These are phyloP conservation scores for Colletotrichum paranaense DNA, from an alignment of 2,329 filamentous ascomycete genomes.

Conservation along the genomic window DNA sequence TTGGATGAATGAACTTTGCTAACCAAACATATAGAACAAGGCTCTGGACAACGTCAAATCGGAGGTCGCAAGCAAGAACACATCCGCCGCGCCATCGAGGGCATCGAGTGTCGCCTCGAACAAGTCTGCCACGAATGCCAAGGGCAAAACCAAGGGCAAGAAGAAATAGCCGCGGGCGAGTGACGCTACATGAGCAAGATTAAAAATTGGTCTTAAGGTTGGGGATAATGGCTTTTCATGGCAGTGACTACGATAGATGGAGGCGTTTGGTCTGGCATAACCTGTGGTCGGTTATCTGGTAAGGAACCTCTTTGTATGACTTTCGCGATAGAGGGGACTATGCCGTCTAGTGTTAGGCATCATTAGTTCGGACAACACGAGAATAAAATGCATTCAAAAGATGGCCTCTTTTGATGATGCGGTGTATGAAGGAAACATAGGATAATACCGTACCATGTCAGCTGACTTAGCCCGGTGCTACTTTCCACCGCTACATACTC, in stretches of 20 bases:
- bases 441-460: not conserved
- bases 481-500: not conserved
- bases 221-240: slow-evolving; percentile 11
- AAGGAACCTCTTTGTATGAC: not conserved
- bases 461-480: not conserved
- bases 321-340: slow-evolving; percentile 14
- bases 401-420: too few relatives aligned
- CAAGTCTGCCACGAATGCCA: slow-evolving; percentile 59
- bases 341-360: slow-evolving; percentile 5
- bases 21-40: slow-evolving; percentile 77
- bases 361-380: slow-evolving; percentile 9
- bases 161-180: slow-evolving; percentile 55
- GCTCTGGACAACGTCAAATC: slow-evolving; percentile 89
- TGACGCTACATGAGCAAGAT: slow-evolving; percentile 5
- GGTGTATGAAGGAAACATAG: too few relatives aligned
- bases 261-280: slow-evolving; percentile 31
- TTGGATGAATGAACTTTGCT: slow-evolving; percentile 13
- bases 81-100: slow-evolving; percentile 81
- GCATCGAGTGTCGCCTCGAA: slow-evolving; percentile 90
- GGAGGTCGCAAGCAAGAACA: slow-evolving; percentile 74
- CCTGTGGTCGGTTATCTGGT: slow-evolving; percentile 9
- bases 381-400: slow-evolving; percentile 1
- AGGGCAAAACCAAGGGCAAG: slow-evolving; percentile 61
- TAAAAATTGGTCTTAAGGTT: slow-evolving; percentile 3
- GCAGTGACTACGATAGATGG: slow-evolving; percentile 27